phyloP scores from a whole-genome alignment of 495 filamentous ascomycete species.

The Umbilicaria muhlenbergii region DNA sequence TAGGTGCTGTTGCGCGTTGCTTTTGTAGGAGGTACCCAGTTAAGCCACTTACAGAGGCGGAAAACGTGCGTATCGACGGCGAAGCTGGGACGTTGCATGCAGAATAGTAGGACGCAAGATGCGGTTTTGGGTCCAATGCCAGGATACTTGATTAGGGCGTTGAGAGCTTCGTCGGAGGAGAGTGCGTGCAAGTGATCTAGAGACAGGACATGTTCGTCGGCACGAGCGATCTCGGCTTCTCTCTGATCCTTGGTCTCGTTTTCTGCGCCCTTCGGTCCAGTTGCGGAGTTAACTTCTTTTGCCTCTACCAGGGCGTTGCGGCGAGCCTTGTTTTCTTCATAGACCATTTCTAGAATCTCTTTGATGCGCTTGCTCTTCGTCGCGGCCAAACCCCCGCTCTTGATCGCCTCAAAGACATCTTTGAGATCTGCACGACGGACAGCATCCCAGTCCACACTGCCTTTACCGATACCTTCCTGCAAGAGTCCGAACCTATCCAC shows the following conservation, averaged over 20 bases:
- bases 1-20: constrained; percentile 57
- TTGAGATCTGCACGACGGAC: constrained; percentile 47
- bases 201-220: constrained; percentile 42
- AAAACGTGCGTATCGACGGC: constrained; percentile 80
- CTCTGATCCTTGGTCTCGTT: constrained; percentile 26
- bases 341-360: constrained; percentile 62
- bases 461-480: constrained; percentile 45
- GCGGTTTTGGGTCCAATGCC: constrained; percentile 90
- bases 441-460: constrained; percentile 77
- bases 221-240: constrained; percentile 33
- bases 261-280: constrained; percentile 18
- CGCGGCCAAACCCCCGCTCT: constrained; percentile 48
- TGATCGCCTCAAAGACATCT: constrained; percentile 59
- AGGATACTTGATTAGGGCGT: constrained; percentile 55
- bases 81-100: constrained; percentile 60
- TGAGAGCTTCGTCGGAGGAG: constrained; percentile 52
- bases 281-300: constrained; percentile 6
- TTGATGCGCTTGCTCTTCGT: constrained; percentile 70
- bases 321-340: constrained; percentile 46
- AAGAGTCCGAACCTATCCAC: constrained; percentile 52
- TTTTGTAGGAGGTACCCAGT: constrained; percentile 58
- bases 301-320: constrained; percentile 18
- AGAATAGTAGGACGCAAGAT: constrained; percentile 72
- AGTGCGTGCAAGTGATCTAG: constrained; percentile 66
- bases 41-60: constrained; percentile 68